Conservation (phyloP, 2,329 filamentous ascomycete species). For the Gyromitra esculenta region DNA sequence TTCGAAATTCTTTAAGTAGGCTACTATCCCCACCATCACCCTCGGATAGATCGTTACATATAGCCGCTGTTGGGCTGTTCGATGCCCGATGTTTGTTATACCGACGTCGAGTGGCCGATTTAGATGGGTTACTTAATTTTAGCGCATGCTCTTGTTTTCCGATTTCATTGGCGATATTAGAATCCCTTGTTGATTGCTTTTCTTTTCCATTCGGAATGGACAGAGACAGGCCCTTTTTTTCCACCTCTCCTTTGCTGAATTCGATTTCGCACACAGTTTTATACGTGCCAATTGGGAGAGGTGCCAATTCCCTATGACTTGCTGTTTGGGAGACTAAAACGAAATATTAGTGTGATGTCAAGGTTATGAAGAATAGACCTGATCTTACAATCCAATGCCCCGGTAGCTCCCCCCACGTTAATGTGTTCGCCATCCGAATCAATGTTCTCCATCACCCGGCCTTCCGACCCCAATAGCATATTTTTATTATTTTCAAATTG, state of each 20-base stretch:
- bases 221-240: neutral
- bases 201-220: neutral
- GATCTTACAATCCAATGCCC: constrained; percentile 12
- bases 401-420: neutral
- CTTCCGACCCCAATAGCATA: neutral
- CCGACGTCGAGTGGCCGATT: neutral
- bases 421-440: neutral
- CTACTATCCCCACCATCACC: constrained; percentile 12
- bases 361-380: neutral
- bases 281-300: neutral
- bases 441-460: neutral
- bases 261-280: constrained; percentile 7
- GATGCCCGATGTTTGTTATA: neutral
- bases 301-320: neutral
- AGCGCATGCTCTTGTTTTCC: neutral
- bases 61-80: neutral
- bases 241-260: neutral
- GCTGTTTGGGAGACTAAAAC: neutral
- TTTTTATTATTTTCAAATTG: neutral
- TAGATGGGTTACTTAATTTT: neutral
- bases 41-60: constrained; percentile 14
- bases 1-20: neutral
- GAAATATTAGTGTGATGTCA: neutral
- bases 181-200: constrained; percentile 1
- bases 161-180: neutral